Percentiles rank a stretch among this genome's conserved stretches.
These are phyloP conservation scores for Umbelopsis sp. DNA, from an alignment of 371 early-diverging fungal genomes.

Conservation along the genomic window DNA sequence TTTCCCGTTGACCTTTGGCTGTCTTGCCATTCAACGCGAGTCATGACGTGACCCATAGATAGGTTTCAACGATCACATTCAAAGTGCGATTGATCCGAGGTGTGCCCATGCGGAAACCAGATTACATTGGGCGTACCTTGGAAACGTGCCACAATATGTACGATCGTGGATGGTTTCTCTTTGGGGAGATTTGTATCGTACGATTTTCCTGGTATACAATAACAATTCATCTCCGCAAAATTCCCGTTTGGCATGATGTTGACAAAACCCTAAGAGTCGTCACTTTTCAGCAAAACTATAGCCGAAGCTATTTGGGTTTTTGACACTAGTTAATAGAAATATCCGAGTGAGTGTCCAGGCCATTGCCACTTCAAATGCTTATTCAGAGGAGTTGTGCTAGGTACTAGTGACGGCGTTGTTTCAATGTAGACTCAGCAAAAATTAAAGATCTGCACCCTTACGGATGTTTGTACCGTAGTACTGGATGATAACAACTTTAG, in stretches of 20 bases:
- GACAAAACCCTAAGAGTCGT: background rate
- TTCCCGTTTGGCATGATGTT: background rate
- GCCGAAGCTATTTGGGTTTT: background rate
- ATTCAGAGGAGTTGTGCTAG: background rate
- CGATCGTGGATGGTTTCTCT: background rate
- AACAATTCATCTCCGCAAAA: background rate
- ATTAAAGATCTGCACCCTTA: background rate
- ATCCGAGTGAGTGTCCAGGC: background rate
- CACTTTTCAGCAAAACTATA: background rate
- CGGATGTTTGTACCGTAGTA: background rate
- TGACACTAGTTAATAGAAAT: background rate
- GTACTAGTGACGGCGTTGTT: background rate
- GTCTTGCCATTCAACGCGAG: background rate
- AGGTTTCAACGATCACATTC: background rate
- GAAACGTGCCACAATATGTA: background rate
- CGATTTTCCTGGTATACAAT: background rate
- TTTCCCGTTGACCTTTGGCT: background rate
- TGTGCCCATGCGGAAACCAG: background rate
- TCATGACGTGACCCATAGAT: too few species aligned
- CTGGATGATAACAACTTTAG: too few species aligned
- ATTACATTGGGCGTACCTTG: background rate
- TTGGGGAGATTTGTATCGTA: background rate
- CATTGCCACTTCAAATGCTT: background rate
- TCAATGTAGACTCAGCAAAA: background rate
- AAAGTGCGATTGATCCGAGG: background rate